phyloP scores from a whole-genome alignment of 1,284 basidiomycete species.

The Anthracocystis setariae region DNA sequence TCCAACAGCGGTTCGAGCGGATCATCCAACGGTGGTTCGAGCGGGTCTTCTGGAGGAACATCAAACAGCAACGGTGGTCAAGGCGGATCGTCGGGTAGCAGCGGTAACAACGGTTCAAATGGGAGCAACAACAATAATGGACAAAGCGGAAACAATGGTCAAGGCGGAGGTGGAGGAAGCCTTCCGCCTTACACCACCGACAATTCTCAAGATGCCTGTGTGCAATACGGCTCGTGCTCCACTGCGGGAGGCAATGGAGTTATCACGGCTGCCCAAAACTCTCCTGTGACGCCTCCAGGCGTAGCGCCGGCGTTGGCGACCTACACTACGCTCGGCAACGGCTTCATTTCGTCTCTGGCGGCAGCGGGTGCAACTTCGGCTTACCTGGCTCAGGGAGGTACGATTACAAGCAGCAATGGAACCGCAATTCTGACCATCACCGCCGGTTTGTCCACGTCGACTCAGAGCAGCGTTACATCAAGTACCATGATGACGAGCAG shows the following conservation, averaged over 20 bases:
- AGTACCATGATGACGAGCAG: conserved; percentile 2
- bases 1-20: no score
- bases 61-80: not conserved
- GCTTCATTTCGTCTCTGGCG: conserved; percentile 25
- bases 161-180: not conserved
- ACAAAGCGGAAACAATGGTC: no score
- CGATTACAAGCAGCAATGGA: conserved; percentile 1
- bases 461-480: no score
- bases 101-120: no score
- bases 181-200: conserved; percentile 29
- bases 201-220: conserved; percentile 30
- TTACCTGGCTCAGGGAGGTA: conserved; percentile 14
- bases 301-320: conserved; percentile 36
- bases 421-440: not conserved
- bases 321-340: conserved; percentile 19
- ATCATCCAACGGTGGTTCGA: no score
- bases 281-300: conserved; percentile 31
- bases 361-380: conserved; percentile 34
- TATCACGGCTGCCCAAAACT: conserved; percentile 29
- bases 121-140: no score
- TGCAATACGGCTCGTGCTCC: conserved; percentile 34
- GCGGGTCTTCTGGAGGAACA: no score
- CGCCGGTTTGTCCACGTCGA: no score
- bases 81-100: not conserved
- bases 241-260: conserved; percentile 20